Conservation (phyloP, 2,329 filamentous ascomycete genomes). For the Byssochlamys sp. region DNA sequence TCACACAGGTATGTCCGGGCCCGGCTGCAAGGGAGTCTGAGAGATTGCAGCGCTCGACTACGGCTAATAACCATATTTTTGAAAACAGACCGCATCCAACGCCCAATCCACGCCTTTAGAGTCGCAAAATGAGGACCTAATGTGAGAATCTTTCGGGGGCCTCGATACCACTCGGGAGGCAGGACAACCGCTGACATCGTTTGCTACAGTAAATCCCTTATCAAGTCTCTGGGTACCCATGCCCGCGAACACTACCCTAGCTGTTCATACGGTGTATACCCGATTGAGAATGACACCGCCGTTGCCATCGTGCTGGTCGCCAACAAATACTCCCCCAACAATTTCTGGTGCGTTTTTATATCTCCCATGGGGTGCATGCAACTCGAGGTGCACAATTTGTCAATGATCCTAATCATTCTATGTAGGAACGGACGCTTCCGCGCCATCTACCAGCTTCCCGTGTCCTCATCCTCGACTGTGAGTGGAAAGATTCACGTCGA, state of each 20-base stretch:
- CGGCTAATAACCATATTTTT: background rate
- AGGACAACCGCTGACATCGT: background rate
- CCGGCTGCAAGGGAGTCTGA: background rate
- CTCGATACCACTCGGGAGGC: background rate
- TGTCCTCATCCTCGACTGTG: conserved; percentile 52
- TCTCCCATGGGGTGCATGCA: background rate
- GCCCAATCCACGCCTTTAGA: conserved; percentile 73
- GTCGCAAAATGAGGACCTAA: conserved; percentile 63
- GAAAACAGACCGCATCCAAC: conserved; percentile 62
- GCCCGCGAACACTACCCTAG: conserved; percentile 81
- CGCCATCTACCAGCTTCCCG: conserved; percentile 70
- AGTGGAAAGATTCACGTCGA: conserved; percentile 81
- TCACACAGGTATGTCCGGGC: conserved; percentile 51
- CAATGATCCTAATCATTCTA: background rate
- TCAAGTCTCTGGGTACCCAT: conserved; percentile 67
- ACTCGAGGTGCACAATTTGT: background rate
- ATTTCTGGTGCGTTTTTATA: conserved; percentile 65
- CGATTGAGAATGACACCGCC: conserved; percentile 63
- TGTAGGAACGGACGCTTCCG: conserved; percentile 90
- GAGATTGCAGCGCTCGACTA: background rate
- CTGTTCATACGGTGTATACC: conserved; percentile 72
- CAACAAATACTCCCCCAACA: conserved; percentile 95
- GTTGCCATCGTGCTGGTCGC: conserved; percentile 77
- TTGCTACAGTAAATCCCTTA: conserved; percentile 62
- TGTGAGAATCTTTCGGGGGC: conserved; percentile 44